A percentile compares a stretch with the other conserved stretches of the same genome.
Evolutionary conservation across 129 eudicot genomes (phyloP).

Genomic region (Escallonia herrerae): DNA sequence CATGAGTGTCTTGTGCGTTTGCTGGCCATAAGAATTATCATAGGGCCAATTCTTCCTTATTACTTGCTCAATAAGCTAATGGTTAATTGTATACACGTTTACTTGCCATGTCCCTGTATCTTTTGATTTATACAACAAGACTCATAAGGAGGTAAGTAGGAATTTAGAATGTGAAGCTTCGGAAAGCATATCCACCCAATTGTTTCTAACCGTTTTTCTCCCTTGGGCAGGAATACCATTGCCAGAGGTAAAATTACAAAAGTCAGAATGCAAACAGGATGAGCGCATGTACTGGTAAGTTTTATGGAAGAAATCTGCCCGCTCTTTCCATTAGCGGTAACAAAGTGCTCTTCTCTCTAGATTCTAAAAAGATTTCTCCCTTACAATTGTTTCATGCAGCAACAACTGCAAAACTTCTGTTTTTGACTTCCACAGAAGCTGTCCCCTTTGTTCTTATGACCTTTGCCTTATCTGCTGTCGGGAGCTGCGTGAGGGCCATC

Average conservation of each 20-base stretch:
- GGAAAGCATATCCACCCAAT: too few species aligned
- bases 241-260: constrained; percentile 20
- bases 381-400: constrained; percentile 26
- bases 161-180: too few species aligned
- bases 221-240: constrained; percentile 22
- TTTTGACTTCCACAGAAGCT: constrained; percentile 39
- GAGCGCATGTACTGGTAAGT: constrained; percentile 42
- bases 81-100: too few species aligned
- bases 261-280: constrained; percentile 4
- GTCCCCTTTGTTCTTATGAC: constrained; percentile 25
- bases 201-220: too few species aligned
- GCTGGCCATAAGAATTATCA: too few species aligned
- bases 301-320: not conserved
- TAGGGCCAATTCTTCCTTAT: too few species aligned
- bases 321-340: not conserved
- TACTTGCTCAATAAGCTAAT: too few species aligned
- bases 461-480: constrained; percentile 39
- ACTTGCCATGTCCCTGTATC: too few species aligned
- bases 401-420: constrained; percentile 44
- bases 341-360: not conserved
- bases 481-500: constrained; percentile 29
- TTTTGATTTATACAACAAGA: too few species aligned
- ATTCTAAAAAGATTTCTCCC: not conserved
- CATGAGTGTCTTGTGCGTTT: too few species aligned
- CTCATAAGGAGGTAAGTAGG: too few species aligned